These are phyloP conservation scores for Pestalotiopsis fici DNA, from an alignment of 2,329 filamentous ascomycete genomes.

Conservation along the genomic window DNA sequence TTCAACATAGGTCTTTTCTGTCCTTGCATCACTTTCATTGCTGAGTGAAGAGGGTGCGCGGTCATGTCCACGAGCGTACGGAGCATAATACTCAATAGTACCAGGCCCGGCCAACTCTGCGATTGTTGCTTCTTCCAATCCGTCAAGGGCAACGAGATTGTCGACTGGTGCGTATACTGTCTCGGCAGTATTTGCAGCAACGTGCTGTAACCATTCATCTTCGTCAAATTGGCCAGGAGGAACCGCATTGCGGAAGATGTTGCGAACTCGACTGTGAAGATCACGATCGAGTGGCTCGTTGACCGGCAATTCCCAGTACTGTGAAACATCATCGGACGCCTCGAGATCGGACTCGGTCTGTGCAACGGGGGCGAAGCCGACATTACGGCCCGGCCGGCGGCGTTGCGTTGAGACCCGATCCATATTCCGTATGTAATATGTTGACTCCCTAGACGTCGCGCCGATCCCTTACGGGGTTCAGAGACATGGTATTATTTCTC, in stretches of 20 bases:
- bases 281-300: neutral
- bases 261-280: constrained; percentile 9
- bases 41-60: constrained; percentile 13
- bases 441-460: neutral
- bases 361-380: constrained; percentile 10
- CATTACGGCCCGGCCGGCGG: neutral
- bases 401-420: neutral
- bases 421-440: neutral
- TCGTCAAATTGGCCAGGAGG: neutral
- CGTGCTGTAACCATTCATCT: neutral
- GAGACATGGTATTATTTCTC: neutral
- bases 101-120: constrained; percentile 7
- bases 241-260: constrained; percentile 6
- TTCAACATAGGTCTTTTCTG: constrained; percentile 5
- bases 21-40: constrained; percentile 4
- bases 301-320: neutral
- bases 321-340: constrained; percentile 4
- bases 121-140: constrained; percentile 5
- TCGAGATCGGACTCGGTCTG: constrained; percentile 3
- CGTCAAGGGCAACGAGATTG: neutral
- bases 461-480: neutral
- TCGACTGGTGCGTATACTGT: neutral
- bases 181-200: neutral
- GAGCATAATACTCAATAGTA: constrained; percentile 10
- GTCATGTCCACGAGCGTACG: constrained; percentile 7